Evolutionary conservation across 2,329 filamentous ascomycete genomes (phyloP).

Genomic region (Trichoderma afroharzianum): DNA sequence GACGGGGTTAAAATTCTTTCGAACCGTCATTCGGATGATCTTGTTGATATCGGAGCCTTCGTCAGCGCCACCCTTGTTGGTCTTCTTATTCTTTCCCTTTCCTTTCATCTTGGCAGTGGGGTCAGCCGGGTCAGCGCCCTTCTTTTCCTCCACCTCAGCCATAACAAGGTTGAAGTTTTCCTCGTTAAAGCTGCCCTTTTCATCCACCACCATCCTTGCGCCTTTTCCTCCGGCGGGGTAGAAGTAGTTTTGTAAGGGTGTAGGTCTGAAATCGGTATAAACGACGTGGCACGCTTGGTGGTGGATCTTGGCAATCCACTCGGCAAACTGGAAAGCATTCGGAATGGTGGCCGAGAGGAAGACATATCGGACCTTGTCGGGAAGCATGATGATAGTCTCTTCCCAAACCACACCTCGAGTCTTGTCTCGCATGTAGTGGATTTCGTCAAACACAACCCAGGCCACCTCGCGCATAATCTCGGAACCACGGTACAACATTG

Average conservation of each 20-base stretch:
- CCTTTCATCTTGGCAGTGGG: conserved; percentile 76
- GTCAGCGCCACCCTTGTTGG: conserved; percentile 79
- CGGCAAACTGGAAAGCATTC: conserved; percentile 98
- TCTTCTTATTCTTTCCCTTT: conserved; percentile 87
- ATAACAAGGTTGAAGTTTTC: conserved; percentile 98
- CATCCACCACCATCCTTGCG: conserved; percentile 91
- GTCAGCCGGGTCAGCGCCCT: conserved; percentile 79
- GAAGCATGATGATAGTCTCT: conserved; percentile 95
- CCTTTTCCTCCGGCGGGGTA: conserved; percentile 90
- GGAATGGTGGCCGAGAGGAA: conserved; percentile 98
- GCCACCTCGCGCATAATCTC: conserved; percentile 99
- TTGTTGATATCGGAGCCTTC: conserved; percentile 86
- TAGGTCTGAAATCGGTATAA: conserved; percentile 97
- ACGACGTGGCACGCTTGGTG: conserved; percentile 97
- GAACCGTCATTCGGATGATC: conserved; percentile 98
- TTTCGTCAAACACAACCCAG: conserved; percentile 98
- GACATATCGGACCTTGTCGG: conserved; percentile 98
- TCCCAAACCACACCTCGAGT: conserved; percentile 96
- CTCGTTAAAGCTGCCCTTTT: conserved; percentile 93
- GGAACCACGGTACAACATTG: conserved; percentile 95
- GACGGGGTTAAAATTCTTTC: conserved; percentile 94
- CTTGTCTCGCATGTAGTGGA: conserved; percentile 97
- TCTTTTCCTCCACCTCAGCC: conserved; percentile 81
- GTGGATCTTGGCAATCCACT: conserved; percentile 98
- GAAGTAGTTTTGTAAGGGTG: conserved; percentile 95